A percentile compares a stretch with the other conserved stretches of the same genome.
phyloP scores from a whole-genome alignment of 1,139 yeast genomes.

The Geotrichum klebahnii region DNA sequence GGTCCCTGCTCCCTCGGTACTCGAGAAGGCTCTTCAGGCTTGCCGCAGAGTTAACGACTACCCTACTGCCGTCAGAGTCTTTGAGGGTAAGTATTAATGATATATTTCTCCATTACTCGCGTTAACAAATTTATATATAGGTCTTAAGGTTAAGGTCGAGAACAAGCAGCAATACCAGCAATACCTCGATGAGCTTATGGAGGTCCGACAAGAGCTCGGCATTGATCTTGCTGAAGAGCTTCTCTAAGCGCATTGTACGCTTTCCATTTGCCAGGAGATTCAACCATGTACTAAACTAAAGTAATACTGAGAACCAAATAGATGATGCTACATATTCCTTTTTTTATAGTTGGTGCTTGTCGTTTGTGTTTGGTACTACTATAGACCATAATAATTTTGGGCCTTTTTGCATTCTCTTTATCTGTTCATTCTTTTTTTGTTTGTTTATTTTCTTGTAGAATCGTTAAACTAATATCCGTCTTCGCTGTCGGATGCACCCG shows the following conservation, averaged over 20 bases:
- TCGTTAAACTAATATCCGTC: slow-evolving; percentile 10
- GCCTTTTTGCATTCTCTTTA: not conserved
- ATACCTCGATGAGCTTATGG: slow-evolving; percentile 91
- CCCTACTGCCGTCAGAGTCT: slow-evolving; percentile 97
- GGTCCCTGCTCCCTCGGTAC: slow-evolving; percentile 95
- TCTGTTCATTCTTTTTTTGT: not conserved
- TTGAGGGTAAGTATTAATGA: slow-evolving; percentile 51
- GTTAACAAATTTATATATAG: slow-evolving; percentile 30
- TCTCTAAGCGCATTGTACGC: slow-evolving; percentile 38
- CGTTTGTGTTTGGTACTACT: not conserved
- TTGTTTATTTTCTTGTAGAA: not conserved
- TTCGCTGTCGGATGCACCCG: slow-evolving; percentile 11
- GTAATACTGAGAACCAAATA: slow-evolving; percentile 3
- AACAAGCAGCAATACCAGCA: slow-evolving; percentile 90
- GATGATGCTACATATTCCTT: slow-evolving; percentile 5
- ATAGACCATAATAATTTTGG: not conserved
- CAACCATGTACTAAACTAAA: slow-evolving; percentile 1
- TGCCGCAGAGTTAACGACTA: slow-evolving; percentile 98
- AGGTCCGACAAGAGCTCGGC: slow-evolving; percentile 86
- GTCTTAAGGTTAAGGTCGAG: slow-evolving; percentile 91
- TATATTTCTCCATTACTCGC: not conserved
- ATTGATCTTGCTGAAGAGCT: slow-evolving; percentile 89
- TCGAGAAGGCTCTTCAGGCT: slow-evolving; percentile 94
- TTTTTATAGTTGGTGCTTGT: not conserved
- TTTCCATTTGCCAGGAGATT: not conserved